Evolutionary conservation across 768 basidiomycete genomes (phyloP), one percentile per base, ranked within the genome.

Genomic region (Clathrus columnatus): DNA sequence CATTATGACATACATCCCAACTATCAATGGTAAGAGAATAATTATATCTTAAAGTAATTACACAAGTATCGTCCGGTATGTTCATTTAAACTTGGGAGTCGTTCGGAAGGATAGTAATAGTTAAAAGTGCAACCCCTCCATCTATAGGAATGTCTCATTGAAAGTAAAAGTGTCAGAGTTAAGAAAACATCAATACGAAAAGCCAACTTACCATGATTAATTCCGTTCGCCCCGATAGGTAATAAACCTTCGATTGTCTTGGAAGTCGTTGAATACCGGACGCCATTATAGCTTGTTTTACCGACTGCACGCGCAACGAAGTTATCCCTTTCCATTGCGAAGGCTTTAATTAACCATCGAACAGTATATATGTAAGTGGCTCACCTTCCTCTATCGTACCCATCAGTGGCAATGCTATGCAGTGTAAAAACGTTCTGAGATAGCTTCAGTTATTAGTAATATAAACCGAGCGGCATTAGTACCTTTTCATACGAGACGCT

Each of bases 111-210:
- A 79, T 75, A 4, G 68, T 75, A n/a, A 83, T 76, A 1, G 79
- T 83, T 50, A 85, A 67, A 21, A 84, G 62, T 1, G 73, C 73
- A 18, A 78, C 75, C 27, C 76, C 70, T 44, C 83, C 82, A 62
- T 84, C 82, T 28, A 75, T 75, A 2, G 83, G 75, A 50, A 84
- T 85, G 27, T 70, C 82, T 82, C 45, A 67, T 59, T 48, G 16
- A 32, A 21, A 21, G 36, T 44, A 43, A 55, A 24, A 14, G 18
- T 24, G 45, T 20, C 21, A 58, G 8, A 11, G 11, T 36, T 36
- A 8, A 36, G n/a, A n/a, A 14, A 3, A 2, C 6, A 16, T 7
- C 30, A 6, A 46, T 26, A 23, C 10, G 48, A 30, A 27, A 26
- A 16, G 18, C 8, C 24, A 42, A 50, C 68, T 16, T 54, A 81